Evolutionary conservation across 192 early-diverging fungal species (phyloP).

Genomic region (Rhizoclosmatium globosum): DNA sequence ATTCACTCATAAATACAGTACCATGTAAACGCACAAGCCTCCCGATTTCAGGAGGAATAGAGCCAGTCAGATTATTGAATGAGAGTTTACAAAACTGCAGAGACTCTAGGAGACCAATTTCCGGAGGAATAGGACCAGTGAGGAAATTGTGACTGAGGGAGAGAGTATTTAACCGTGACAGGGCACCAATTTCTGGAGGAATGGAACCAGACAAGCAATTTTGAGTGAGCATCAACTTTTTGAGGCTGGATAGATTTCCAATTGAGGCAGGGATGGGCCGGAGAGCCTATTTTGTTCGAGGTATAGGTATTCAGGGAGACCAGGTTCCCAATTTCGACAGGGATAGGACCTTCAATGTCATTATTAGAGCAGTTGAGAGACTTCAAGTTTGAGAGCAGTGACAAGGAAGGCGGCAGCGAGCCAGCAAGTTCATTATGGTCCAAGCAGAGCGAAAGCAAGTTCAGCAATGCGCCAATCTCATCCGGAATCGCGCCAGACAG

Average conservation of each 20-base stretch:
- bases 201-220: slow-evolving; percentile 15
- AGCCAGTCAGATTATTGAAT: neutral
- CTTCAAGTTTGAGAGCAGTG: neutral
- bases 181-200: neutral
- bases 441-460: slow-evolving; percentile 1
- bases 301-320: slow-evolving; percentile 25
- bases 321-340: neutral
- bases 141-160: slow-evolving; percentile 10
- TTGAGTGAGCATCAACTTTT: slow-evolving; percentile 5
- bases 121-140: slow-evolving; percentile 7
- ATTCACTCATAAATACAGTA: neutral
- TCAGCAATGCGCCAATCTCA: neutral
- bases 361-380: neutral
- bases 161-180: neutral
- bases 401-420: neutral
- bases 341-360: slow-evolving; percentile 5
- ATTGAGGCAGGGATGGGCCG: slow-evolving; percentile 14
- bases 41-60: slow-evolving; percentile 17
- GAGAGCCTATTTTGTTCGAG: slow-evolving; percentile 31
- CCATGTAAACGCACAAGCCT: neutral
- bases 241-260: neutral
- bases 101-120: neutral
- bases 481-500: neutral
- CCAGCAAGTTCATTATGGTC: neutral
- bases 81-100: neutral